phyloP scores from a whole-genome alignment of 345 rosid genomes.

The Brassica incana region DNA sequence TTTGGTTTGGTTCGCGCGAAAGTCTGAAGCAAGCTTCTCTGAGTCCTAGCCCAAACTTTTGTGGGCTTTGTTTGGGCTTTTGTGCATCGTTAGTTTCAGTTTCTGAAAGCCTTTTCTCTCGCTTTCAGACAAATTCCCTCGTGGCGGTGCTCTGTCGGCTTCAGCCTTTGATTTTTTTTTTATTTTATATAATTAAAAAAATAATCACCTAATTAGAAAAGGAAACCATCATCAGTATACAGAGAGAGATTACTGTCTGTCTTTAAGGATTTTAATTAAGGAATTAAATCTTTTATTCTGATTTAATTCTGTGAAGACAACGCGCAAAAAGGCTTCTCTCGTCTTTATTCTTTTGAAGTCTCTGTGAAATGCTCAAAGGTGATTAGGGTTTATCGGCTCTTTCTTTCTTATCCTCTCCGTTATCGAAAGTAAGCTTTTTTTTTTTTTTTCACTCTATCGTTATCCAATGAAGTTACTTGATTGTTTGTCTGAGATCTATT shows the following conservation, averaged over 20 bases:
- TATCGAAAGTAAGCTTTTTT: slow-evolving; percentile 28
- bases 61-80: not conserved
- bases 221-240: not conserved
- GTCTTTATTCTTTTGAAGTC: not conserved
- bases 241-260: not conserved
- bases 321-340: slow-evolving; percentile 17
- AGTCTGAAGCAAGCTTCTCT: no score
- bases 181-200: not conserved
- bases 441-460: not conserved
- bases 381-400: slow-evolving; percentile 43
- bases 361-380: slow-evolving; percentile 47
- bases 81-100: no score
- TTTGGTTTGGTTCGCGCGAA: no score
- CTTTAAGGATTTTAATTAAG: slow-evolving; percentile 5
- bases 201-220: not conserved
- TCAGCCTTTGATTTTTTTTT: slow-evolving; percentile 24
- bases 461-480: not conserved
- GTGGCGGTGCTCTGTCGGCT: slow-evolving; percentile 34
- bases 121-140: slow-evolving; percentile 20
- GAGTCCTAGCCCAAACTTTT: not conserved
- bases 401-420: slow-evolving; percentile 2
- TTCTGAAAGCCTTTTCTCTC: not conserved
- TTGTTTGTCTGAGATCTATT: slow-evolving; percentile 25
- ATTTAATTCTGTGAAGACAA: slow-evolving; percentile 15
- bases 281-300: slow-evolving; percentile 2